Base-by-base conservation (phyloP, 1,284 basidiomycete species). In the Vanrija sp. region DNA sequence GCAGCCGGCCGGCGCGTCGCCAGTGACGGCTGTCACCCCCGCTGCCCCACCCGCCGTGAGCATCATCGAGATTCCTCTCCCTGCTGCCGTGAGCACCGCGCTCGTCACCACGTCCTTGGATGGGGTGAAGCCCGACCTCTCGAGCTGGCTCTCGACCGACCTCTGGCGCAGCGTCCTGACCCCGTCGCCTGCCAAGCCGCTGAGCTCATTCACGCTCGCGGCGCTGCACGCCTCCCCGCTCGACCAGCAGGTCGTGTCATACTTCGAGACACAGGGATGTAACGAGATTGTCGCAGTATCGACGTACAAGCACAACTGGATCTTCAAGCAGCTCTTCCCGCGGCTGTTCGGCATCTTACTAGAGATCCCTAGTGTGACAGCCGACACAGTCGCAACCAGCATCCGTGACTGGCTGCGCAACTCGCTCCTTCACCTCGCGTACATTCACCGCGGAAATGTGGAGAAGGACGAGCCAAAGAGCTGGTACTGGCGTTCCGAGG, bases 251-350 rank as follows among this genome's bases (percentile, higher is more conserved):
- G 54, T 55, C 38, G 46, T 64, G 23, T 57, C 57, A 18, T 64
- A 64, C 42, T 60, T 64, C n/a, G 62, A 64, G 49, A 38, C 44
- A 2, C 34, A 53, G 18, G 62, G 62, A 4, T 64, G 60, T 43
- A 57, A 51, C 44, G 62, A 64, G 46, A 64, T 64, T 16, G 52
- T 58, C 14, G 48, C 57, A 14, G 47, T 44, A 0, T 46, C 55
- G 6, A 52, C 54, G n/a, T 44, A 51, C 15, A 55, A 60, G 43
- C 58, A 57, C 48, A 64, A 64, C 51, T 64, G 62, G 62, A 61
- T 64, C 34, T 61, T 57, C 51, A 52, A 34, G 29, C 50, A 59
- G 43, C 48, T 64, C 12, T 61, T 64, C 46, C 62, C 62, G 4
- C 55, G 62, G 2, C 51, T 64, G 0, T 51, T 57, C 39, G 43